A percentile compares a stretch with the other conserved stretches of the same genome.
Evolutionary conservation across 1,284 basidiomycete species (phyloP).

Genomic region (Tranzscheliella williamsii): DNA sequence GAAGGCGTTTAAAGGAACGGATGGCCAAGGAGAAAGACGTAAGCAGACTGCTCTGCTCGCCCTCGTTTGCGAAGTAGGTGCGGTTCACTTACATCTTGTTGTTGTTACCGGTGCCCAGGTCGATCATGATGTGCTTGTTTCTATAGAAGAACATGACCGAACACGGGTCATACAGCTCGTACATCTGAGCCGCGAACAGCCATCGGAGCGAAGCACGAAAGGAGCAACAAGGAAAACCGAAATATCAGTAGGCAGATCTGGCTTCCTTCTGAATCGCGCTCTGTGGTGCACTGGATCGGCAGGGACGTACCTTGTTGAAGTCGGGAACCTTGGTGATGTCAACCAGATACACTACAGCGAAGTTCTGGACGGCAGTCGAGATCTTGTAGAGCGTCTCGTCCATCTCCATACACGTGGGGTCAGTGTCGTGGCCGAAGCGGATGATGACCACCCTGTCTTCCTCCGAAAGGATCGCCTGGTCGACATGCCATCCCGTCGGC

Average conservation of each 20-base stretch:
- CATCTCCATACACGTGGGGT: conserved; percentile 96
- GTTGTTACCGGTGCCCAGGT: conserved; percentile 98
- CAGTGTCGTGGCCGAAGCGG: conserved; percentile 87
- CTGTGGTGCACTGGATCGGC: no score
- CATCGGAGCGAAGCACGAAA: no score
- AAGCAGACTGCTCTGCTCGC: neutral
- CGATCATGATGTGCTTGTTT: conserved; percentile 99
- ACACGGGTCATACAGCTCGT: conserved; percentile 56
- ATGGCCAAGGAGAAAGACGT: no score
- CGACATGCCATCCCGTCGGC: conserved; percentile 67
- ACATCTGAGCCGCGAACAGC: no score
- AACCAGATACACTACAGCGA: conserved; percentile 91
- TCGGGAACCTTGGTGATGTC: conserved; percentile 98
- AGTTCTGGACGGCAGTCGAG: conserved; percentile 95
- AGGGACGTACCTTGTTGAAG: conserved; percentile 77
- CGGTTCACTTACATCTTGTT: conserved; percentile 75
- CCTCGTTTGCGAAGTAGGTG: neutral
- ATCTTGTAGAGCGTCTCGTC: conserved; percentile 94
- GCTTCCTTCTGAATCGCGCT: no score
- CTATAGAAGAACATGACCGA: conserved; percentile 62
- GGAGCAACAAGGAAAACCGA: no score
- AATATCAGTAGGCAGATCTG: no score
- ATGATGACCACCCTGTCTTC: conserved; percentile 94
- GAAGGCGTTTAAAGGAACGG: no score
- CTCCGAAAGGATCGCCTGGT: conserved; percentile 89